Evolutionary conservation across 192 early-diverging fungal species (phyloP).

Genomic region (Coemansia aciculifera): DNA sequence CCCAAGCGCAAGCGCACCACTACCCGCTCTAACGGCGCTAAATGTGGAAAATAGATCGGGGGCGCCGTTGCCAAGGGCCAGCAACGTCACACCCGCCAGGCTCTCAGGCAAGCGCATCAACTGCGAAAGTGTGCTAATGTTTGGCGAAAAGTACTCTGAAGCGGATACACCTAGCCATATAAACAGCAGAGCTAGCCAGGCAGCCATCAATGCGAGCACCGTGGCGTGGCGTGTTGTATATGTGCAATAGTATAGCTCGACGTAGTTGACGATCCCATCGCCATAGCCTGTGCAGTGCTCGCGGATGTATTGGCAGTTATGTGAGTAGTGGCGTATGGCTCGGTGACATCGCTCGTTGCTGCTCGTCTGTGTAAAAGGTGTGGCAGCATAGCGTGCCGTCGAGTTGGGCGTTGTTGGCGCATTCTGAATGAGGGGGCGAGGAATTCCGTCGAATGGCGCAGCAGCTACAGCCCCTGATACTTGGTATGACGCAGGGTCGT

Average conservation of each 20-base stretch:
- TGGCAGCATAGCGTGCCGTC: background rate
- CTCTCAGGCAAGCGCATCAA: constrained; percentile 79
- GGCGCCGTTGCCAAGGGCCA: constrained; percentile 89
- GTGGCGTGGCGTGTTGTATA: constrained; percentile 12
- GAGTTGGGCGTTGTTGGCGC: background rate
- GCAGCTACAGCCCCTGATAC: background rate
- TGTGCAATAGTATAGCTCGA: constrained; percentile 56
- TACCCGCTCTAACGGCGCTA: constrained; percentile 68
- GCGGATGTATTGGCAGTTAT: constrained; percentile 62
- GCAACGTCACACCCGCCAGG: constrained; percentile 75
- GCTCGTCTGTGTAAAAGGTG: background rate
- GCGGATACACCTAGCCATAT: constrained; percentile 76
- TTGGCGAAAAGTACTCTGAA: constrained; percentile 86
- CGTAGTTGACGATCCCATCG: constrained; percentile 58
- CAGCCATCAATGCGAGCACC: constrained; percentile 53
- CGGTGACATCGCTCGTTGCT: constrained; percentile 29
- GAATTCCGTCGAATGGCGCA: constrained; percentile 4
- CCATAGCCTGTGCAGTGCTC: constrained; percentile 64
- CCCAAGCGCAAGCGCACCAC: constrained; percentile 81
- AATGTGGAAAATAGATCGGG: constrained; percentile 92
- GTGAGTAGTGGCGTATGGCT: constrained; percentile 55
- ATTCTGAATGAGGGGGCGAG: constrained; percentile 7
- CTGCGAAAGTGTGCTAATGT: constrained; percentile 76
- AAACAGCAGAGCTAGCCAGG: constrained; percentile 75
- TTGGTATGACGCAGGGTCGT: background rate